Evolutionary conservation across 1,139 yeast genomes (phyloP).

Genomic region (Taiozyma sp.): DNA sequence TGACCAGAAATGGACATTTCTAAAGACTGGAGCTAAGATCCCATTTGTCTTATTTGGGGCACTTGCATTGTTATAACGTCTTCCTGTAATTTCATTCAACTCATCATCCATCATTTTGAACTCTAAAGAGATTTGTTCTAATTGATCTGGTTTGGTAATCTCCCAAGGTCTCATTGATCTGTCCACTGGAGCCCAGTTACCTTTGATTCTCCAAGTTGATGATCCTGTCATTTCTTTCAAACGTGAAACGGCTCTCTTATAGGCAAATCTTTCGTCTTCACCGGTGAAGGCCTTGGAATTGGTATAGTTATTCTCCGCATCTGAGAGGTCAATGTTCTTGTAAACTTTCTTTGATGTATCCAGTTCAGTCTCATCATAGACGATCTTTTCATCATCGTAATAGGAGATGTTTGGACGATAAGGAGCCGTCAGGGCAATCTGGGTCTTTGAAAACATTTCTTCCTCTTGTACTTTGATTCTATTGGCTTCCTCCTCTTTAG

Average conservation of each 20-base stretch:
- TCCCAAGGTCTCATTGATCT: conserved; percentile 61
- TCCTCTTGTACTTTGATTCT: conserved; percentile 49
- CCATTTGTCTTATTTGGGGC: neutral
- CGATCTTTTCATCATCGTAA: conserved; percentile 45
- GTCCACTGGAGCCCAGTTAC: conserved; percentile 53
- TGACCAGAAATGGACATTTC: conserved; percentile 56
- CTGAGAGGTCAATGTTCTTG: conserved; percentile 7
- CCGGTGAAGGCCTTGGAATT: conserved; percentile 61
- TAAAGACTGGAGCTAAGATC: conserved; percentile 42
- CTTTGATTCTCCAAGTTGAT: conserved; percentile 40
- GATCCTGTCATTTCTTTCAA: conserved; percentile 63
- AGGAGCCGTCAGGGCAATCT: conserved; percentile 54
- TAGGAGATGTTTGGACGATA: conserved; percentile 66
- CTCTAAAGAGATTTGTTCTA: neutral
- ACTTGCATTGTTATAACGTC: conserved; percentile 2
- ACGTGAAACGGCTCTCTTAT: conserved; percentile 64
- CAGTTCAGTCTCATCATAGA: conserved; percentile 29
- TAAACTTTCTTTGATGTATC: neutral
- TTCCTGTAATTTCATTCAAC: conserved; percentile 9
- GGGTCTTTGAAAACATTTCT: conserved; percentile 64
- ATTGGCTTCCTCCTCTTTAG: conserved; percentile 17
- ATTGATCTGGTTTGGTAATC: neutral
- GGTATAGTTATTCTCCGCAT: conserved; percentile 33
- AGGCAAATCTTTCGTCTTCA: conserved; percentile 74
- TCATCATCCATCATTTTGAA: conserved; percentile 7